Evolutionary conservation across 495 filamentous ascomycete genomes (phyloP).

Genomic region (Rhypophila decipiens): DNA sequence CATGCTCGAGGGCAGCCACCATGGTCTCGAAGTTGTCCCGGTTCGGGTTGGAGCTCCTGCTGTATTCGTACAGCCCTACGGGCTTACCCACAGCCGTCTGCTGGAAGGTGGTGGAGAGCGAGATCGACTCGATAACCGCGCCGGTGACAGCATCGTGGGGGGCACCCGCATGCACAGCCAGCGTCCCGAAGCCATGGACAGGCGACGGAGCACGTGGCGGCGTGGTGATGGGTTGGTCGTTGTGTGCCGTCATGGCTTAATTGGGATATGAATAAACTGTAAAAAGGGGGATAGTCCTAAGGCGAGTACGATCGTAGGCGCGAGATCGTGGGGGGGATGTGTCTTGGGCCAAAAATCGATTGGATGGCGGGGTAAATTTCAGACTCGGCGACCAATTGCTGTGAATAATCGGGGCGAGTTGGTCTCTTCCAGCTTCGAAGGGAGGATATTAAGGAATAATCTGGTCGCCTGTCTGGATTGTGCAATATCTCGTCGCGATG

Average conservation of each 20-base stretch:
- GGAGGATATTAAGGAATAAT: neutral
- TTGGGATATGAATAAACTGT: neutral
- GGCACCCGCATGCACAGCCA: conserved; percentile 88
- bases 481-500: conserved; percentile 11
- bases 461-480: conserved; percentile 2
- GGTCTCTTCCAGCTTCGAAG: neutral
- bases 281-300: neutral
- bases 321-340: neutral
- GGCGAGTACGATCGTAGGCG: neutral
- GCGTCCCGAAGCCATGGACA: conserved; percentile 69
- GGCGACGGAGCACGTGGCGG: conserved; percentile 36
- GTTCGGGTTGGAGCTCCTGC: conserved; percentile 87
- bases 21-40: conserved; percentile 88
- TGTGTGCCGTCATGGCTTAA: conserved; percentile 31
- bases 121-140: conserved; percentile 93
- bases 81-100: conserved; percentile 81
- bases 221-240: conserved; percentile 35
- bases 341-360: neutral
- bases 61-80: conserved; percentile 84
- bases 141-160: conserved; percentile 87
- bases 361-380: no score
- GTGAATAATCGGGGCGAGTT: neutral
- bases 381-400: neutral
- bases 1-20: conserved; percentile 85
- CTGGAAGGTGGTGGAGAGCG: conserved; percentile 88